Percentiles rank a stretch among this genome's conserved stretches.
phyloP scores from a whole-genome alignment of 2,329 filamentous ascomycete genomes.

The Scedosporium minutisporum region DNA sequence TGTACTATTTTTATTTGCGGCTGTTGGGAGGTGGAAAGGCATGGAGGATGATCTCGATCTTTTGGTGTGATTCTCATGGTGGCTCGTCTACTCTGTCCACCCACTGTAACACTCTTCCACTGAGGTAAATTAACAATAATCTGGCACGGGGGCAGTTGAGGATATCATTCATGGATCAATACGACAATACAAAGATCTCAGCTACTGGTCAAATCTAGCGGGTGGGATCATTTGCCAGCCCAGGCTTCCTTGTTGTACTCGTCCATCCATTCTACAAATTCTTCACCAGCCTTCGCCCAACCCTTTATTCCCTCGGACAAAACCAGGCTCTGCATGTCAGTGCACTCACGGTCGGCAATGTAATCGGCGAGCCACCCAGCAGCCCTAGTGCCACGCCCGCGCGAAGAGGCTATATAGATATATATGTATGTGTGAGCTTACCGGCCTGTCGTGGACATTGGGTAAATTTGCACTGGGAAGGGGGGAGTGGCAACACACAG shows the following conservation, averaged over 20 bases:
- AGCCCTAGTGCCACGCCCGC: slow-evolving; percentile 42
- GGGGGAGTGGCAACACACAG: slow-evolving; percentile 21
- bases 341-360: slow-evolving; percentile 29
- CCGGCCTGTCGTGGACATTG: no score
- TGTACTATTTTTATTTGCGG: no score
- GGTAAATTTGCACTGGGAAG: no score
- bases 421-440: no score
- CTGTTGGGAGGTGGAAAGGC: no score
- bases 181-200: background rate
- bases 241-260: slow-evolving; percentile 25
- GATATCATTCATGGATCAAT: background rate
- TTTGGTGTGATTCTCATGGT: no score
- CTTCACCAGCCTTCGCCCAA: slow-evolving; percentile 37
- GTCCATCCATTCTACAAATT: slow-evolving; percentile 38
- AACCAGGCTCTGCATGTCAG: slow-evolving; percentile 35
- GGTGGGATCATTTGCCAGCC: background rate
- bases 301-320: slow-evolving; percentile 44
- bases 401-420: slow-evolving; percentile 36
- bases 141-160: background rate
- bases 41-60: no score
- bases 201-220: background rate
- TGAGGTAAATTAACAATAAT: no score
- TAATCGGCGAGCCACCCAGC: slow-evolving; percentile 47
- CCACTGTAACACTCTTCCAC: no score
- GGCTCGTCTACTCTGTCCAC: no score